Percentiles rank a stretch among this genome's conserved stretches.
Evolutionary conservation across 169 alveolate genomes (phyloP).

Genomic region (Cryptosporidium baileyi): DNA sequence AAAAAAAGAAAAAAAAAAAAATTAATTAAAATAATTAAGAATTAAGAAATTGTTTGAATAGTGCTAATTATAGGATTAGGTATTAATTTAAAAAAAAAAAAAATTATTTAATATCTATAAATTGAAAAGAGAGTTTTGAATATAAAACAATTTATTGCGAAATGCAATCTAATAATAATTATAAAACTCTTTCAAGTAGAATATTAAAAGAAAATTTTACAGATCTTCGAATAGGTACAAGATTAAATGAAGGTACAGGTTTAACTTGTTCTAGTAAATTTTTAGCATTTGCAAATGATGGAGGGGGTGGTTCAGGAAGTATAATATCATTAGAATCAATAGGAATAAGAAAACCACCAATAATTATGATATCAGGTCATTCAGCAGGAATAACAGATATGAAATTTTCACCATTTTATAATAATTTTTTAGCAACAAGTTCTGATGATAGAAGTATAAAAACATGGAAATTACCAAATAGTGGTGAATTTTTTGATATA

Average conservation of each 20-base stretch:
- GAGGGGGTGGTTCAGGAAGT: constrained; percentile 68
- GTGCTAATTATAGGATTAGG: not conserved
- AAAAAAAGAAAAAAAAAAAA: no score
- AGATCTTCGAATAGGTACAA: constrained; percentile 50
- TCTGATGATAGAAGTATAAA: constrained; percentile 52
- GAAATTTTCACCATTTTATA: constrained; percentile 51
- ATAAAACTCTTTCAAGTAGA: constrained; percentile 13
- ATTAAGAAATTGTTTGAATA: no score
- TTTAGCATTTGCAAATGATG: constrained; percentile 68
- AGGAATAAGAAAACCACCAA: constrained; percentile 65
- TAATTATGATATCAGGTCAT: constrained; percentile 54
- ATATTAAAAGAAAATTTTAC: constrained; percentile 26
- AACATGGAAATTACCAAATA: constrained; percentile 43
- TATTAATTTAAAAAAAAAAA: not conserved
- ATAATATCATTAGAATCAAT: constrained; percentile 42
- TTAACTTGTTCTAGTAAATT: constrained; percentile 49
- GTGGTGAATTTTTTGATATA: constrained; percentile 47
- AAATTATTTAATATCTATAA: no score
- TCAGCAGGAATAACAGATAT: constrained; percentile 64
- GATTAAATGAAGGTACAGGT: constrained; percentile 51
- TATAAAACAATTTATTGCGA: no score
- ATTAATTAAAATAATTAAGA: no score
- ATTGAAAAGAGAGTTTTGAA: no score
- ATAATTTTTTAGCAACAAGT: constrained; percentile 42
- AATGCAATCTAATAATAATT: constrained; percentile 7